Percentiles rank a stretch among this genome's conserved stretches.
Conservation (phyloP, 805 yeast genomes). For the Yarrowia sp. region DNA sequence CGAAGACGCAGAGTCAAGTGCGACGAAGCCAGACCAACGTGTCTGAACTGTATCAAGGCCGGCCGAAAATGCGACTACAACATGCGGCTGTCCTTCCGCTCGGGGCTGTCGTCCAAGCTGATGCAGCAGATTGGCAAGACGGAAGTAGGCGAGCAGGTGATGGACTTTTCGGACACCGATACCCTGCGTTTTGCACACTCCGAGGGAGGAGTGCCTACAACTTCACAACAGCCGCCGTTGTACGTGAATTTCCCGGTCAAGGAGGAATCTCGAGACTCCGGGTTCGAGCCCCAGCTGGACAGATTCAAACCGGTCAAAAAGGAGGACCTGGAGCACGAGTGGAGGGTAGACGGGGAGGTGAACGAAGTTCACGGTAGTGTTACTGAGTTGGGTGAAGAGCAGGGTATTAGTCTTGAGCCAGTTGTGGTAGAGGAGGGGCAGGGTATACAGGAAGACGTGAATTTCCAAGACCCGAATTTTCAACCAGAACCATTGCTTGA, state of each 20-base stretch:
- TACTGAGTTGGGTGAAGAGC: no score
- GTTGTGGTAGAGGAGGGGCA: no score
- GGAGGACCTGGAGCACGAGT: constrained; percentile 25
- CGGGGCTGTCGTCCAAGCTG: constrained; percentile 29
- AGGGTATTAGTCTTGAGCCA: no score
- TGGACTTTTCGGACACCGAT: constrained; percentile 20
- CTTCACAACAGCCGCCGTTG: constrained; percentile 7
- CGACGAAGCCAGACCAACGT: constrained; percentile 67
- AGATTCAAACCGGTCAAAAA: constrained; percentile 1
- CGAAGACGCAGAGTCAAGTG: constrained; percentile 55
- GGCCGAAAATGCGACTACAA: constrained; percentile 34
- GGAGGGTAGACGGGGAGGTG: background rate
- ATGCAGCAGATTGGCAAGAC: constrained; percentile 36
- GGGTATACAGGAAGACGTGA: no score
- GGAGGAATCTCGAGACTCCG: background rate
- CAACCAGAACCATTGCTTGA: background rate
- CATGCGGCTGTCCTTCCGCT: constrained; percentile 29
- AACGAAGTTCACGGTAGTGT: no score
- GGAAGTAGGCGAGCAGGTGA: constrained; percentile 21
- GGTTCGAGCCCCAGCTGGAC: background rate
- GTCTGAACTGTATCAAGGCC: constrained; percentile 31
- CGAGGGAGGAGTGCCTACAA: background rate
- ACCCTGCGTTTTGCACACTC: constrained; percentile 2
- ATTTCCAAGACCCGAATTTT: background rate
- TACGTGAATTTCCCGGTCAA: constrained; percentile 30